Conservation (phyloP, 768 basidiomycete genomes). For the Termitomyces sp. region DNA sequence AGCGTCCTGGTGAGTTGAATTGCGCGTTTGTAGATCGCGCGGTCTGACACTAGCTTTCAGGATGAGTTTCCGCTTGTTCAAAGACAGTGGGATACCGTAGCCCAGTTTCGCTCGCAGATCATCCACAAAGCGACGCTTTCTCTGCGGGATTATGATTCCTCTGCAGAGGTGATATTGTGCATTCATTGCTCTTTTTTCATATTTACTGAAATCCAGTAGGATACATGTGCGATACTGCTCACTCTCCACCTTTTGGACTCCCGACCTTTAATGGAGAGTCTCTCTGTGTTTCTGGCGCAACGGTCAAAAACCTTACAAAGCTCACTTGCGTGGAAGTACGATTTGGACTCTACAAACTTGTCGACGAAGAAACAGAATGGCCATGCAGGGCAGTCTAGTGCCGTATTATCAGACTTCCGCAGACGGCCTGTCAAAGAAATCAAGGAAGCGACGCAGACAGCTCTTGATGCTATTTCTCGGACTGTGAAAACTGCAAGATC, state of each 20-base stretch:
- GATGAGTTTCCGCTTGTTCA: constrained; percentile 85
- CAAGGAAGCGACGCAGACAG: constrained; percentile 46
- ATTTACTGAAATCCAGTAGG: constrained; percentile 35
- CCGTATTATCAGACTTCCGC: constrained; percentile 15
- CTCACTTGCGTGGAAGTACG: constrained; percentile 32
- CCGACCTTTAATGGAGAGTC: constrained; percentile 68
- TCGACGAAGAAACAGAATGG: constrained; percentile 29
- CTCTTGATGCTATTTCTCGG: constrained; percentile 51
- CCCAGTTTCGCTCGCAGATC: constrained; percentile 85
- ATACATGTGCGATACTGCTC: constrained; percentile 72
- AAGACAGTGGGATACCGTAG: constrained; percentile 90
- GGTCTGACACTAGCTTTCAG: constrained; percentile 30
- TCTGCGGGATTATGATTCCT: constrained; percentile 58
- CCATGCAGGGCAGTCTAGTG: constrained; percentile 15
- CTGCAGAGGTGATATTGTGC: constrained; percentile 44
- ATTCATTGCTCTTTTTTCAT: background rate
- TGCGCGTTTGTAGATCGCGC: background rate
- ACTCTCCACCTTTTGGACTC: constrained; percentile 90
- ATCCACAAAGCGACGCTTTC: constrained; percentile 82
- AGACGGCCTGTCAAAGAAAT: constrained; percentile 46
- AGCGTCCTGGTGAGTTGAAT: constrained; percentile 50
- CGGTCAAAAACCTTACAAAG: constrained; percentile 55
- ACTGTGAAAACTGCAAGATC: constrained; percentile 56
- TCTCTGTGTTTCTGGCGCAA: constrained; percentile 69
- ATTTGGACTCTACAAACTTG: constrained; percentile 5